phyloP scores from a whole-genome alignment of 2,329 filamentous ascomycete species.

The Trichoderma pleuroti region DNA sequence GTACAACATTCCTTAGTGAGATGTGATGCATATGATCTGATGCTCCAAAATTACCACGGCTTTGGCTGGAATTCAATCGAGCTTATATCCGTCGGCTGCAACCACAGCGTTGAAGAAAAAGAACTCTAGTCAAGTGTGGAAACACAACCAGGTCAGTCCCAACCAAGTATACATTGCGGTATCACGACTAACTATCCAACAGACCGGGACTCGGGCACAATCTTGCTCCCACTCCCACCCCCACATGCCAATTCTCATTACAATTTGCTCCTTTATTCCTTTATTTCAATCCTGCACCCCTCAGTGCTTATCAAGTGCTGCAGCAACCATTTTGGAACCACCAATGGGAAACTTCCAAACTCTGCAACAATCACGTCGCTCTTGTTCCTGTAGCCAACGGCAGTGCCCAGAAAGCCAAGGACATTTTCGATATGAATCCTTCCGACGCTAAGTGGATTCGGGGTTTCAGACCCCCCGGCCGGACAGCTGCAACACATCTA shows the following conservation, averaged over 20 bases:
- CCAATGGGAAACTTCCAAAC: background rate
- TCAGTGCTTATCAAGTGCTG: background rate
- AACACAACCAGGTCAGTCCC: background rate
- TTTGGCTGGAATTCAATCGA: constrained; percentile 32
- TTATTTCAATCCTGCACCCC: background rate
- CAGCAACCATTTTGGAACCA: background rate
- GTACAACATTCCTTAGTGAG: constrained; percentile 26
- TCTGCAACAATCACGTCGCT: background rate
- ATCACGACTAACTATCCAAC: background rate
- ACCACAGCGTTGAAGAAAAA: constrained; percentile 32
- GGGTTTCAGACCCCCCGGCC: background rate
- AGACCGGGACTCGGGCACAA: background rate
- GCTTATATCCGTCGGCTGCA: constrained; percentile 35
- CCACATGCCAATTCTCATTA: background rate
- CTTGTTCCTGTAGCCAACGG: background rate
- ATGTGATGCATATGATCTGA: constrained; percentile 34
- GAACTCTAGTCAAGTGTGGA: constrained; percentile 29
- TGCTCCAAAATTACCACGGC: constrained; percentile 29
- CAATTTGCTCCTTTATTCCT: background rate
- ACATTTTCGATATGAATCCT: background rate
- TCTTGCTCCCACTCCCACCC: background rate
- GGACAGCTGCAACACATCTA: background rate
- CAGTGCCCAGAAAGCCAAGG: background rate
- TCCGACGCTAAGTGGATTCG: background rate
- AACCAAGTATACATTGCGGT: background rate